Conservation (phyloP, 2,329 filamentous ascomycete species). For the Colletotrichum sp. region DNA sequence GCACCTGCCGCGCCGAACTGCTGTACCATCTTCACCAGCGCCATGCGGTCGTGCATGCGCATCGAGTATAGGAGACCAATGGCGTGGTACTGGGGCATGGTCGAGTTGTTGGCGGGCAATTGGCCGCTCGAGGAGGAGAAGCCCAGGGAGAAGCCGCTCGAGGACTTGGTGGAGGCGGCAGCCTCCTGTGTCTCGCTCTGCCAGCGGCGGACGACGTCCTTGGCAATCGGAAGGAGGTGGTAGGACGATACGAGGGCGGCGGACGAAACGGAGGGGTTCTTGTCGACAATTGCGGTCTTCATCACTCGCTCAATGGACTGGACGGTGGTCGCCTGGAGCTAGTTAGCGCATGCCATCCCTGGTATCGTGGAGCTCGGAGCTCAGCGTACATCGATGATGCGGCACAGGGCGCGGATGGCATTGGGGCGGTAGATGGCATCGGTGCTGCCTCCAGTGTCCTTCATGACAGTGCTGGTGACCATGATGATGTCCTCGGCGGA, state of each 20-base stretch:
- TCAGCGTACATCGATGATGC: slow-evolving; percentile 86
- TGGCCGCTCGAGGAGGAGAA: slow-evolving; percentile 83
- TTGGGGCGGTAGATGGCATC: slow-evolving; percentile 95
- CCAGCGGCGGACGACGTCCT: slow-evolving; percentile 95
- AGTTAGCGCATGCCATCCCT: slow-evolving; percentile 5
- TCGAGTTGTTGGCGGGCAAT: slow-evolving; percentile 86
- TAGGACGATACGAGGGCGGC: slow-evolving; percentile 96
- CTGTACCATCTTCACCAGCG: slow-evolving; percentile 99
- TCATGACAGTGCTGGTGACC: slow-evolving; percentile 99
- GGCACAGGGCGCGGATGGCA: slow-evolving; percentile 92
- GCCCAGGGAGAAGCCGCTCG: slow-evolving; percentile 86
- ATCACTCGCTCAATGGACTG: slow-evolving; percentile 98
- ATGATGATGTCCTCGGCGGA: slow-evolving; percentile 99
- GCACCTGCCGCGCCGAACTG: slow-evolving; percentile 92
- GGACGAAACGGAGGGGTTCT: slow-evolving; percentile 95
- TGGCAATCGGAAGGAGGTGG: slow-evolving; percentile 94
- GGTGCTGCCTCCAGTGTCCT: slow-evolving; percentile 94
- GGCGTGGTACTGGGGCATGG: slow-evolving; percentile 98
- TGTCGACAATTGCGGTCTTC: slow-evolving; percentile 99
- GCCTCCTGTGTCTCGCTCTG: slow-evolving; percentile 98
- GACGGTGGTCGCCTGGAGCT: slow-evolving; percentile 80
- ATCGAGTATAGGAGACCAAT: slow-evolving; percentile 98
- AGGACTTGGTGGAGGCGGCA: slow-evolving; percentile 87
- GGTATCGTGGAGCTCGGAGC: neutral
- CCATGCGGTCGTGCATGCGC: slow-evolving; percentile 97